These are phyloP conservation scores for Blastosporella zonata DNA, from an alignment of 1,284 basidiomycete species.

Conservation along the genomic window DNA sequence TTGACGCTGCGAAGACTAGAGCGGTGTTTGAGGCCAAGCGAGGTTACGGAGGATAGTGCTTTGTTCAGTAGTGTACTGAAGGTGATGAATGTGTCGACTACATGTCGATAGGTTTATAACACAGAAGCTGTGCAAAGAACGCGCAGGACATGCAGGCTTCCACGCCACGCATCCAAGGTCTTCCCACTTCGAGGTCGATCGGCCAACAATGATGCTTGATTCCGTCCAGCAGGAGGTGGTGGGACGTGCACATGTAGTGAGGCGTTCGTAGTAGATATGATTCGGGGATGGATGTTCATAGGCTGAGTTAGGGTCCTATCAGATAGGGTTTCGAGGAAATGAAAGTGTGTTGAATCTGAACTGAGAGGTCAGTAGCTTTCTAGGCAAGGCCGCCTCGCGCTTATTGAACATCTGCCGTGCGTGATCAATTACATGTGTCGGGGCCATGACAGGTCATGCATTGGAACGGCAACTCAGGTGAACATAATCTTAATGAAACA, in stretches of 20 bases:
- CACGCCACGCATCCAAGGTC: conserved; percentile 24
- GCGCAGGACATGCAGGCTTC: conserved; percentile 29
- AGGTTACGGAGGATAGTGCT: conserved; percentile 38
- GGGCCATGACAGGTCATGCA: conserved; percentile 1
- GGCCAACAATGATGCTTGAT: conserved; percentile 27
- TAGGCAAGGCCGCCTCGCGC: conserved; percentile 10
- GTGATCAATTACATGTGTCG: conserved; percentile 9
- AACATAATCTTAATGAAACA: conserved; percentile 14
- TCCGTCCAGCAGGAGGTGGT: conserved; percentile 2
- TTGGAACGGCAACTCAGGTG: background rate
- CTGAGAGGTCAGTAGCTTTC: background rate
- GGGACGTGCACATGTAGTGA: conserved; percentile 29
- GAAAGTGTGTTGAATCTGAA: conserved; percentile 10
- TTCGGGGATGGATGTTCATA: background rate
- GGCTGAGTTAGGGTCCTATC: conserved; percentile 4
- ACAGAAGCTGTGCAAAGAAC: conserved; percentile 29
- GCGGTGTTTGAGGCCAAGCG: conserved; percentile 33
- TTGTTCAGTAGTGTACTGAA: conserved; percentile 45
- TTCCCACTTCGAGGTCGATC: conserved; percentile 23
- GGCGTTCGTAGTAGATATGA: conserved; percentile 21
- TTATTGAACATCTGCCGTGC: conserved; percentile 8
- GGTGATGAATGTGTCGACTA: conserved; percentile 31
- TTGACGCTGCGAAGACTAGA: conserved; percentile 35
- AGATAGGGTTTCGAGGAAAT: conserved; percentile 12
- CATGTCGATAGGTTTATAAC: conserved; percentile 31